These are phyloP conservation scores for Phlegmacium glaucopus DNA, from an alignment of 768 basidiomycete genomes.

Conservation along the genomic window DNA sequence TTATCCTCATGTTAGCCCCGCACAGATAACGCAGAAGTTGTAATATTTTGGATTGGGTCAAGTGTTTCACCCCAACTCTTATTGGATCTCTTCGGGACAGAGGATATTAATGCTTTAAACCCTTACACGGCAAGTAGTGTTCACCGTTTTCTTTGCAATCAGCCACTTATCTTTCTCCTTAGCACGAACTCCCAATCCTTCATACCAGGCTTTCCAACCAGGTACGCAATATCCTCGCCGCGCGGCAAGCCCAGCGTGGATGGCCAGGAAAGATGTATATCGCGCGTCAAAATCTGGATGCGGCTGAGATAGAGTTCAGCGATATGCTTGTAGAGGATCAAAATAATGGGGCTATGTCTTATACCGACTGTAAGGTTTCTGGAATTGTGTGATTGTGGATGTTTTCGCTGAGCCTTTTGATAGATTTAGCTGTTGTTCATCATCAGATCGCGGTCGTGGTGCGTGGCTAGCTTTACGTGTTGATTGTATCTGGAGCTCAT, in stretches of 20 bases:
- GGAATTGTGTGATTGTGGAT: not conserved
- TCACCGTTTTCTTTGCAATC: not conserved
- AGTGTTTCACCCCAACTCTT: conserved; percentile 81
- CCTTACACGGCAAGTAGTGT: conserved; percentile 55
- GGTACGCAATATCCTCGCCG: conserved; percentile 79
- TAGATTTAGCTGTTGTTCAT: conserved; percentile 48
- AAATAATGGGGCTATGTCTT: conserved; percentile 94
- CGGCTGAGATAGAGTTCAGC: conserved; percentile 89
- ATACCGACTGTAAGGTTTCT: conserved; percentile 72
- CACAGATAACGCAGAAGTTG: conserved; percentile 29
- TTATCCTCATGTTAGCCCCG: not conserved
- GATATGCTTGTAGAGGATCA: conserved; percentile 97
- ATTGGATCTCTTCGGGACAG: conserved; percentile 79
- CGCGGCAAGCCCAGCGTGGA: conserved; percentile 56
- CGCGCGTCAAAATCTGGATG: conserved; percentile 92
- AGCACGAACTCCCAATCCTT: conserved; percentile 71
- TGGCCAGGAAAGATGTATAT: conserved; percentile 59
- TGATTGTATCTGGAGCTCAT: not conserved
- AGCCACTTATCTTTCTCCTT: conserved; percentile 5
- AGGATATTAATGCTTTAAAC: conserved; percentile 71
- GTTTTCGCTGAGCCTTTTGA: not conserved
- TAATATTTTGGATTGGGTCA: conserved; percentile 88
- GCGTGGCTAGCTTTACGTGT: conserved; percentile 18
- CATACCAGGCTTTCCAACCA: conserved; percentile 78
- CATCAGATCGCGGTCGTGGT: conserved; percentile 48